Evolutionary conservation across 805 yeast genomes (phyloP).

Genomic region (Candida insectalens): DNA sequence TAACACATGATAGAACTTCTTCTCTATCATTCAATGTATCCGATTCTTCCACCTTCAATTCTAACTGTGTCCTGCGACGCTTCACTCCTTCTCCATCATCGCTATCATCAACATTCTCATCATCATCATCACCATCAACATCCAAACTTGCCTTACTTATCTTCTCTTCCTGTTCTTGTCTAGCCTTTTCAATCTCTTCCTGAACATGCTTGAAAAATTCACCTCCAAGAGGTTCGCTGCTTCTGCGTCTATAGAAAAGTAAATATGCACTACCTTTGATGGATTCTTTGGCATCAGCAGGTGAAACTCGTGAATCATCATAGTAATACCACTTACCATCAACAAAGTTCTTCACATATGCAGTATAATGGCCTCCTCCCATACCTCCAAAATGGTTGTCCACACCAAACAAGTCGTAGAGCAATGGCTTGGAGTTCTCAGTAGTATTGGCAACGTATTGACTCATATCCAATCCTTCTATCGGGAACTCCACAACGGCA

Average conservation of each 20-base stretch:
- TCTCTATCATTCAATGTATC: constrained; percentile 2
- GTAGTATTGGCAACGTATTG: constrained; percentile 37
- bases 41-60: neutral
- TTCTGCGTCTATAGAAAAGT: constrained; percentile 64
- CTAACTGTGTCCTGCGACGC: neutral
- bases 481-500: constrained; percentile 78
- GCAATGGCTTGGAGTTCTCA: constrained; percentile 25
- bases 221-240: constrained; percentile 36
- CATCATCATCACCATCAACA: constrained; percentile 1
- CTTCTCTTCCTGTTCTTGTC: constrained; percentile 5
- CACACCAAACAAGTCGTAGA: constrained; percentile 84
- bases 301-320: constrained; percentile 72
- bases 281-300: constrained; percentile 48
- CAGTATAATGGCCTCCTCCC: constrained; percentile 97
- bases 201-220: constrained; percentile 31
- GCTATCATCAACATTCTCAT: neutral
- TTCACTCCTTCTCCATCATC: neutral
- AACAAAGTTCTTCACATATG: constrained; percentile 70
- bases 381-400: constrained; percentile 95
- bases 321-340: constrained; percentile 82
- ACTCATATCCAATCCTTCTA: constrained; percentile 67
- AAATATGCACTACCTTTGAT: constrained; percentile 78
- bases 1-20: constrained; percentile 1
- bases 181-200: constrained; percentile 24
- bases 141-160: neutral